Percentiles rank a stretch among this genome's conserved stretches.
phyloP scores from a whole-genome alignment of 345 rosid species.

The Anastatica hierochuntica region DNA sequence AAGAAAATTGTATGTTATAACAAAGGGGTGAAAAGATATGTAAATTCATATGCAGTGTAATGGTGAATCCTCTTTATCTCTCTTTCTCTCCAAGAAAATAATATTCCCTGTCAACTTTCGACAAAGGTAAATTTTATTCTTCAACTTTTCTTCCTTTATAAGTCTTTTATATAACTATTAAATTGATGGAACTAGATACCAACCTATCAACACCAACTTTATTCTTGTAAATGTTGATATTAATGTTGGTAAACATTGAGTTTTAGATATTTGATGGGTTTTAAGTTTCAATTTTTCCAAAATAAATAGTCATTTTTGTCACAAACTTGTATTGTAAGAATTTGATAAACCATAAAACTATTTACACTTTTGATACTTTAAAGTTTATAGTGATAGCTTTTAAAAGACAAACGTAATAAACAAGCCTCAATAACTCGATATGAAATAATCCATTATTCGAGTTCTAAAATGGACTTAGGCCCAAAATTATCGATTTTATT shows the following conservation, averaged over 20 bases:
- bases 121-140: constrained; percentile 8
- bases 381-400: too few species aligned
- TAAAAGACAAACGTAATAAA: not conserved
- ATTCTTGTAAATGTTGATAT: not conserved
- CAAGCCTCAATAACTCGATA: not conserved
- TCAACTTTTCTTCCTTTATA: constrained; percentile 2
- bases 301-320: too few species aligned
- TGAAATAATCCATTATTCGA: not conserved
- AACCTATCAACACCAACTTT: constrained; percentile 2
- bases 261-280: not conserved
- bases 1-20: not conserved
- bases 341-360: too few species aligned
- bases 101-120: constrained; percentile 16
- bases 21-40: not conserved
- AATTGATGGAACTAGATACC: constrained; percentile 12
- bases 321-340: too few species aligned
- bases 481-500: not conserved
- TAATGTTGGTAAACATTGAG: not conserved
- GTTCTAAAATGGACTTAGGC: not conserved
- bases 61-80: constrained; percentile 5
- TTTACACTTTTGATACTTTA: too few species aligned
- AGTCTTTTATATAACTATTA: not conserved
- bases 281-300: too few species aligned
- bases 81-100: constrained; percentile 13
- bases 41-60: not conserved